These are phyloP conservation scores for Myriosclerotinia curreyana DNA, from an alignment of 2,329 filamentous ascomycete genomes.

Conservation along the genomic window DNA sequence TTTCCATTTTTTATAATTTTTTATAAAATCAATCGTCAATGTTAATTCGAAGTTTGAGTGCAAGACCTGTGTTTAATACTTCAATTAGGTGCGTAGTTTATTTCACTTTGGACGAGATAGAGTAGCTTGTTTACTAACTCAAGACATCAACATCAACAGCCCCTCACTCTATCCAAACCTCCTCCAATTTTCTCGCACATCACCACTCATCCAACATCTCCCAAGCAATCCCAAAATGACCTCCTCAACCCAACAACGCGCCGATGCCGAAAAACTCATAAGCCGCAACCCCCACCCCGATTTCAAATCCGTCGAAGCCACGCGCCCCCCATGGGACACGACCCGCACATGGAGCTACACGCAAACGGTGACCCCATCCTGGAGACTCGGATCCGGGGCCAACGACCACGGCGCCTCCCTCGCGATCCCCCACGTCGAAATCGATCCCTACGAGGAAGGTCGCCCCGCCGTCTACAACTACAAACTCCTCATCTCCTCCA, in stretches of 20 bases:
- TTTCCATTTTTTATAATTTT: too few relatives aligned
- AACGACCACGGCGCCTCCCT: conserved; percentile 50
- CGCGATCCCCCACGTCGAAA: conserved; percentile 63
- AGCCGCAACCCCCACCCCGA: conserved; percentile 69
- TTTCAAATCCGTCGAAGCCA: conserved; percentile 69
- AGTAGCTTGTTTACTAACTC: not conserved
- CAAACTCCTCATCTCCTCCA: conserved; percentile 81
- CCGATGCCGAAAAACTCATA: conserved; percentile 37
- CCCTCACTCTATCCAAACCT: not conserved
- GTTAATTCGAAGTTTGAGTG: not conserved
- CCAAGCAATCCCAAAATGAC: conserved; percentile 26
- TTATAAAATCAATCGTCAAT: conserved; percentile 1
- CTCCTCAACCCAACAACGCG: conserved; percentile 20
- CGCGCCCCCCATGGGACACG: conserved; percentile 59
- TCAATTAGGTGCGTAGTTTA: not conserved
- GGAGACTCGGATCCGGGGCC: conserved; percentile 63
- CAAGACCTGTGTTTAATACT: not conserved
- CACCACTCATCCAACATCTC: conserved; percentile 6
- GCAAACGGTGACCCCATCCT: conserved; percentile 61
- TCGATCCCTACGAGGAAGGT: conserved; percentile 74
- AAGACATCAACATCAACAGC: conserved; percentile 3
- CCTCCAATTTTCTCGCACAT: not conserved
- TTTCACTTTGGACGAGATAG: not conserved
- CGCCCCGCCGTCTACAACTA: conserved; percentile 74
- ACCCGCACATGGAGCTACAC: conserved; percentile 52